Base-by-base conservation (phyloP, 164 flowering plant genomes). In the Macadamia tetraphylla region DNA sequence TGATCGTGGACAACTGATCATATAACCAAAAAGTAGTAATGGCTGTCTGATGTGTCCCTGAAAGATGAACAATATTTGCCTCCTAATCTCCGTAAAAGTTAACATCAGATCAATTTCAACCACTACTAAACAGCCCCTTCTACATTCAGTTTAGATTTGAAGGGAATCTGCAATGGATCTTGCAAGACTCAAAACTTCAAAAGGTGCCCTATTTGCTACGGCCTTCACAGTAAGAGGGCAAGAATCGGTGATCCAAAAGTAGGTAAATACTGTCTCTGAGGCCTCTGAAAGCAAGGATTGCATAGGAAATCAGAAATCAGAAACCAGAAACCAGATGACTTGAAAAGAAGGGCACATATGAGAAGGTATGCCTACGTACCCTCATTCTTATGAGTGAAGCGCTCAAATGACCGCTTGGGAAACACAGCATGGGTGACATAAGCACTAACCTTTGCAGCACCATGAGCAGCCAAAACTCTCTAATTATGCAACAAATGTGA, bases 171-270 rank as follows among this genome's bases (percentile, higher is more conserved):
- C 91, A 66, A 95, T 92, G 23, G 99, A 95, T 15, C 88, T 90
- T 14, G 98, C 96, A 60, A 95, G 96, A 71, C 92, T 90, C 75
- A 95, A 61, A 65, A 95, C 84, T 80, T 95, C 94, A 73, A 95
- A 95, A 30, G 98, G 99, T 75, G 96, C 88, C 76, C 69, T 81
- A 53, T 86, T 77, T 30, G 64, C 90, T 15, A 95, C 85, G 63
- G 91, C 91, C 65, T 89, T 83, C 68, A 89, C 98, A 13, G 99
- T 95, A 3, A n/a, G 79, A 0, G 97, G 87, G 78, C 99, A 95
- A 12, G 99, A 95, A 75, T 95, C 99, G 1, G 98, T 95, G 65
- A 88, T 87, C 99, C 99, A 95, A 42, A 95, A 95, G 89, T 89
- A 75, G 40, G 89, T 43, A 70, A 95, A 92, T 10, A 86, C 87